Percentiles rank a stretch among this genome's conserved stretches.
Conservation (phyloP, 805 yeast genomes). For the Ogataea kodamae region DNA sequence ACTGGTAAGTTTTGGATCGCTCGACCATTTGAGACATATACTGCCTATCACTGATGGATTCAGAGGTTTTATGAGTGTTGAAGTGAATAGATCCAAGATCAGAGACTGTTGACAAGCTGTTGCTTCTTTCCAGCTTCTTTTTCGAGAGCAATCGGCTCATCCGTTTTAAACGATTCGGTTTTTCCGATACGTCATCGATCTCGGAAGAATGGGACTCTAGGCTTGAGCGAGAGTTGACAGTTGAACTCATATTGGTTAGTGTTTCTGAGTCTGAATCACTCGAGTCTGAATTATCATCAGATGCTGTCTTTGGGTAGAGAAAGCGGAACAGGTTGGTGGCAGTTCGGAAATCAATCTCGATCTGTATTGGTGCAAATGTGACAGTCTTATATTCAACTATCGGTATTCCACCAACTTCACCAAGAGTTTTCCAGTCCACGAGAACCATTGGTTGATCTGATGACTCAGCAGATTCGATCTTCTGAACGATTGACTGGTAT, state of each 20-base stretch:
- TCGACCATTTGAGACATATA: slow-evolving; percentile 40
- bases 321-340: slow-evolving; percentile 44
- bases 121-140: slow-evolving; percentile 1
- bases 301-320: slow-evolving; percentile 25
- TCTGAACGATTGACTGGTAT: slow-evolving; percentile 67
- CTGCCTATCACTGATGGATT: slow-evolving; percentile 24
- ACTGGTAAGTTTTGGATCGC: slow-evolving; percentile 41
- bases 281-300: slow-evolving; percentile 6
- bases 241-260: slow-evolving; percentile 5
- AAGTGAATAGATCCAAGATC: slow-evolving; percentile 10
- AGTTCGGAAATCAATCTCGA: slow-evolving; percentile 55
- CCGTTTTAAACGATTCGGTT: slow-evolving; percentile 7
- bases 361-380: slow-evolving; percentile 48
- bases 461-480: slow-evolving; percentile 9
- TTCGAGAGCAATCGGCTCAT: slow-evolving; percentile 11
- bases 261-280: slow-evolving; percentile 9
- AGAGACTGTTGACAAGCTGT: neutral
- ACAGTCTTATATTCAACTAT: slow-evolving; percentile 50
- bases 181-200: neutral
- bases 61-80: slow-evolving; percentile 2
- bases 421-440: slow-evolving; percentile 51
- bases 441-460: slow-evolving; percentile 34
- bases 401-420: slow-evolving; percentile 63
- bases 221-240: slow-evolving; percentile 13
- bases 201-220: slow-evolving; percentile 7